Evolutionary conservation across 805 yeast species (phyloP), one percentile per base, ranked within the genome.

Genomic region (Torulaspora microellipsoides): DNA sequence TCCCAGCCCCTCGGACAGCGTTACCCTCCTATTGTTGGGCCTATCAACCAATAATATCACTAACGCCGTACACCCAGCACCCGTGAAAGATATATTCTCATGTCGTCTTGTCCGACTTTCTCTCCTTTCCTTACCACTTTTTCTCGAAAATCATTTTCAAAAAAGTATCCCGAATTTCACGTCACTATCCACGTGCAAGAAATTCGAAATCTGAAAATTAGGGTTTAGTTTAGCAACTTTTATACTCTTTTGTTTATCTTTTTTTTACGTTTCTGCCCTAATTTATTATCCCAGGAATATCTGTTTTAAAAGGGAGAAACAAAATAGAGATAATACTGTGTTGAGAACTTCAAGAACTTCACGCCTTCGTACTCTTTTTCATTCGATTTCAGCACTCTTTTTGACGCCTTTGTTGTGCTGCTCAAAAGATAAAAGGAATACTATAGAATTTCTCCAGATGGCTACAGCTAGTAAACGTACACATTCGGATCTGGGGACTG

Each of bases 361-460:
- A 20, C 25, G 7, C 25, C 25, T 5, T 20, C 6, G 7, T 20
- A 20, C 25, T 20, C 25, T 20, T n/a, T 30, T 33, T 28, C 31
- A 15, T 38, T 15, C 31, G 31, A 31, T 31, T 25, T 10, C 23
- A 31, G 41, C 28, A 34, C 42, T 37, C 34, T 36, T 45, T 55
- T 55, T 56, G 62, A 57, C 59, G 60, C 60, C 62, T 57, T 57
- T 11, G 52, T 51, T 57, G 62, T 46, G 60, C 60, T 40, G 57
- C 52, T 57, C 62, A 53, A 51, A 52, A 31, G 36, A 38, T 17
- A 39, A 36, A 35, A 28, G 8, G 14, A 31, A 8, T 32, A 31
- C 27, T 20, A 36, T 17, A 17, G 13, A 9, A 31, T 15, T 29
- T 23, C 13, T 27, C 31, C 37, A 15, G 23, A 55, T 55, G 60